Conservation (phyloP, 371 early-diverging fungal species). For the Catenaria anguillulae region DNA sequence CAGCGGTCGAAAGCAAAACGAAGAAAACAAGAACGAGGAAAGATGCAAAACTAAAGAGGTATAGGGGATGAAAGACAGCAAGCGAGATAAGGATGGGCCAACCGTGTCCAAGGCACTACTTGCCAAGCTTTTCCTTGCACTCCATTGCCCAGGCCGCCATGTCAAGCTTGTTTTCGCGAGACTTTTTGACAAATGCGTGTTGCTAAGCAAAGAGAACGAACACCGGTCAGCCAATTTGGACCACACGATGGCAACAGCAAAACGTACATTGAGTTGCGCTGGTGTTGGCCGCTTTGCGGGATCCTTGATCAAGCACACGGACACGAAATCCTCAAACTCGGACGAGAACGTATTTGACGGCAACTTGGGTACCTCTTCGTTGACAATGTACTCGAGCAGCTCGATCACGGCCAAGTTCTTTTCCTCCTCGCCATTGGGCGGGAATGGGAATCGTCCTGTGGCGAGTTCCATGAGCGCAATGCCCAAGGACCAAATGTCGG, state of each 20-base stretch:
- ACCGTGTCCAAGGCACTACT: too few species aligned
- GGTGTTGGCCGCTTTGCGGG: conserved; percentile 55
- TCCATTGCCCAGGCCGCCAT: neutral
- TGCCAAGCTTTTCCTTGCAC: neutral
- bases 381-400: conserved; percentile 77
- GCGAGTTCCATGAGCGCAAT: conserved; percentile 86
- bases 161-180: neutral
- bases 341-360: conserved; percentile 54
- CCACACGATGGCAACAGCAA: neutral
- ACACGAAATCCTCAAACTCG: conserved; percentile 63
- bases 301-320: conserved; percentile 61
- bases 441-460: conserved; percentile 71
- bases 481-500: conserved; percentile 94
- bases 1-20: too few species aligned
- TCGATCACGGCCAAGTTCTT: conserved; percentile 74
- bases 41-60: too few species aligned
- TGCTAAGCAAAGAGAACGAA: neutral
- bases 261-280: conserved; percentile 34
- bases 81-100: neutral
- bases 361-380: conserved; percentile 75
- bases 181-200: neutral
- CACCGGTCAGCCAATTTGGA: neutral
- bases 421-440: conserved; percentile 22
- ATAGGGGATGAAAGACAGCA: too few species aligned
- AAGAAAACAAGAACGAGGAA: too few species aligned